Evolutionary conservation across 805 yeast genomes (phyloP), one percentile per base, ranked within the genome.

Genomic region (Ogataea saltuana): DNA sequence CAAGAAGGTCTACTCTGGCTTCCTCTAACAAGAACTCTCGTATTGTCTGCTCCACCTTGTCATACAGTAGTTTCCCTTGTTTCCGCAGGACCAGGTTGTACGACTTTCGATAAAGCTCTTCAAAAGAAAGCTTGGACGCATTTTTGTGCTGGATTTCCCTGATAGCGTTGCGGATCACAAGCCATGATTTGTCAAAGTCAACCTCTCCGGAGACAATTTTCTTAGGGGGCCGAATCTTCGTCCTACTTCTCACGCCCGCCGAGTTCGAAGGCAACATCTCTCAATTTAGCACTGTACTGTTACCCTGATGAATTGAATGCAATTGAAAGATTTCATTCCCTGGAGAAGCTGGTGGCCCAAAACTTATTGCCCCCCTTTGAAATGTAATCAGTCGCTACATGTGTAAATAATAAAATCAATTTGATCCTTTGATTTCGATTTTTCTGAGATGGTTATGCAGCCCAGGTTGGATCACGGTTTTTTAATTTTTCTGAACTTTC

Each of bases 101-200:
- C 0, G 95, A 86, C 19, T 81, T 80, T 40, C 95, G 68, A 61
- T 90, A 90, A 0, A 89, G 70, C 51, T 83, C 87, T 55, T 89
- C 96, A 58, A 87, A 89, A 1, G 93, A 85, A 20, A 89, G 67
- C 44, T 76, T 75, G 3, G 86, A 77, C 6, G 89, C 89, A 56
- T 85, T 79, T 53, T 85, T 81, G 31, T 73, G 70, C 56, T 81
- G 85, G 42, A 90, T 89, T 53, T 83, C 85, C 12, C 59, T 64
- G 26, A 89, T 82, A 16, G 96, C 96, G 28, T 74, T 69, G 6
- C 83, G 64, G 16, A 89, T 67, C 0, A 77, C 68, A 1, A 58
- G 56, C 96, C 96, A 88, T 0, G 85, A 71, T 39, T 76, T 73
- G 13, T 80, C 83, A 49, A 82, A 84, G 52, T 80, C 85, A 7